These are phyloP conservation scores for Asterochloris erici DNA, from an alignment of 139 green algal species.

Conservation along the genomic window DNA sequence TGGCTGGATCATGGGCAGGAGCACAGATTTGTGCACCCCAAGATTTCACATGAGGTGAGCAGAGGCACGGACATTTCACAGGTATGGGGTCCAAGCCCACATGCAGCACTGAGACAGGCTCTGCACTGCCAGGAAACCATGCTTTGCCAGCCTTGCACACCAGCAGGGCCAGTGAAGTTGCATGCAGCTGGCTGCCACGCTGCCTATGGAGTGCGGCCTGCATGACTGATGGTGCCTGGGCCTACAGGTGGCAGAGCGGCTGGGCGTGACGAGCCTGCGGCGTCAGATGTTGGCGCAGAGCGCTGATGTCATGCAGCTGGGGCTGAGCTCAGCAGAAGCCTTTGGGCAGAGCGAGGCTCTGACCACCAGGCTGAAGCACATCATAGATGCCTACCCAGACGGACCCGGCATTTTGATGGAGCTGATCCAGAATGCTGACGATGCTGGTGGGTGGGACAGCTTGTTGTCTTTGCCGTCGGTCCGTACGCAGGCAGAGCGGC, in stretches of 20 bases:
- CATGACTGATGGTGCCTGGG: background rate
- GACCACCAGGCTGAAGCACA: slow-evolving; percentile 75
- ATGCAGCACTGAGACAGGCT: too few species aligned
- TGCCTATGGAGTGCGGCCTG: background rate
- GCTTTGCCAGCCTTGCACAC: too few species aligned
- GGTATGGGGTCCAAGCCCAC: too few species aligned
- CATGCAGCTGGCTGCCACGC: too few species aligned
- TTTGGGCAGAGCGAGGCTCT: slow-evolving; percentile 84
- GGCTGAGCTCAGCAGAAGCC: slow-evolving; percentile 51
- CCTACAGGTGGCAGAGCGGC: slow-evolving; percentile 27
- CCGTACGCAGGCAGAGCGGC: too few species aligned
- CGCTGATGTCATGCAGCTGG: slow-evolving; percentile 49
- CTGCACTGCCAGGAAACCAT: too few species aligned
- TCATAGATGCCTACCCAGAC: slow-evolving; percentile 75
- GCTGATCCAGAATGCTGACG: slow-evolving; percentile 84
- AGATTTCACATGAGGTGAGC: slow-evolving; percentile 39
- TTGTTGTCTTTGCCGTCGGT: too few species aligned
- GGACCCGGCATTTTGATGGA: slow-evolving; percentile 71
- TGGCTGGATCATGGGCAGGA: slow-evolving; percentile 46
- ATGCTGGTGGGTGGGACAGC: slow-evolving; percentile 42
- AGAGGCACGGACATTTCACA: background rate
- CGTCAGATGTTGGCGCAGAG: slow-evolving; percentile 53
- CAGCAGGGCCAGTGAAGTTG: too few species aligned
- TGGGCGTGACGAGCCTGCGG: slow-evolving; percentile 60
- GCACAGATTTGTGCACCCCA: slow-evolving; percentile 42